Conservation (phyloP, 164 flowering plant genomes). For the Saururus chinensis region DNA sequence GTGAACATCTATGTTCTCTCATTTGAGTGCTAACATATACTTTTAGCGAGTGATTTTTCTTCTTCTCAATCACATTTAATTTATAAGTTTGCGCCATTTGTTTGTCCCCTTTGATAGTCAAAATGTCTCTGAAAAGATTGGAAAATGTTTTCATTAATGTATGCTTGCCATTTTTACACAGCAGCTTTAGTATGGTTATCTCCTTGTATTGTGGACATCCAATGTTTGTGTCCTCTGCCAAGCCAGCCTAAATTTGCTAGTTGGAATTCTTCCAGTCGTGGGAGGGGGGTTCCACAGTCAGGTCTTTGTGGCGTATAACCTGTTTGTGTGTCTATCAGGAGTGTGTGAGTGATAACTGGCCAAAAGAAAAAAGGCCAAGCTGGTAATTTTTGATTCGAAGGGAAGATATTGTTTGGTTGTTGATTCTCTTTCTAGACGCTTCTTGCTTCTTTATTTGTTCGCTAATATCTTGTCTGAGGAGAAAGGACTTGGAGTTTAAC, state of each 20-base stretch:
- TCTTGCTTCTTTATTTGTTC: no score
- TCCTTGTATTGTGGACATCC: background rate
- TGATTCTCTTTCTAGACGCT: no score
- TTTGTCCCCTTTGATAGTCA: conserved; percentile 2
- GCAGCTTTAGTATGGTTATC: background rate
- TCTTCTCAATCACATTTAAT: conserved; percentile 19
- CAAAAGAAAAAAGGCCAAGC: no score
- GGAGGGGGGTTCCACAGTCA: no score
- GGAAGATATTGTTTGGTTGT: no score
- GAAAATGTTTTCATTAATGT: background rate
- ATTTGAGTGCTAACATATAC: conserved; percentile 27
- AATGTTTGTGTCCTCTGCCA: background rate
- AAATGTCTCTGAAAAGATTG: conserved; percentile 14
- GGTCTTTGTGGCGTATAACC: no score
- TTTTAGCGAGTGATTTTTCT: conserved; percentile 26
- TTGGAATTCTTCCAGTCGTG: no score
- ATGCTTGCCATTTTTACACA: background rate
- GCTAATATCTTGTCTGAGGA: no score
- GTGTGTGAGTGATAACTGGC: no score
- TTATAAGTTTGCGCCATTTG: conserved; percentile 9
- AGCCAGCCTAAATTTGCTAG: background rate
- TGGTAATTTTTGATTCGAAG: no score
- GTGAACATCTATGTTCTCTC: conserved; percentile 6
- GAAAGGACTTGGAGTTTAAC: no score
- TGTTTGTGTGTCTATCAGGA: no score